A percentile compares a stretch with the other conserved stretches of the same genome.
Evolutionary conservation across 768 basidiomycete species (phyloP).

Genomic region (Paxillus ammoniavirescens): DNA sequence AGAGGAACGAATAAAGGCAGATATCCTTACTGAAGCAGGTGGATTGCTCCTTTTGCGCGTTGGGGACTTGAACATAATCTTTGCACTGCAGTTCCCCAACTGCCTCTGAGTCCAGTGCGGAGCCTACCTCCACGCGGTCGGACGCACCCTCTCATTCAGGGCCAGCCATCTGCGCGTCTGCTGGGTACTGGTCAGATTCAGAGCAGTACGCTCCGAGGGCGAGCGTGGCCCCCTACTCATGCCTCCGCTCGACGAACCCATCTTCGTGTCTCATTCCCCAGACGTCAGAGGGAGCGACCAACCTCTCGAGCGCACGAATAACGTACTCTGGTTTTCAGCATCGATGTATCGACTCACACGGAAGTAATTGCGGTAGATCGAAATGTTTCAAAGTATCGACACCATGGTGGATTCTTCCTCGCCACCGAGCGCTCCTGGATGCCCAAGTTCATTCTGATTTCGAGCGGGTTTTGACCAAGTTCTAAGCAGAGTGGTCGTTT

Average conservation of each 20-base stretch:
- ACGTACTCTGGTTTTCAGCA: slow-evolving; percentile 33
- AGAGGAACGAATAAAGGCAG: slow-evolving; percentile 9
- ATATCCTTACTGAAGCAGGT: slow-evolving; percentile 14
- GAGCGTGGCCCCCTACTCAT: slow-evolving; percentile 19
- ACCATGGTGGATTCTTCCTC: slow-evolving; percentile 50
- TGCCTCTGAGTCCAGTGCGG: slow-evolving; percentile 9
- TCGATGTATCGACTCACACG: slow-evolving; percentile 43
- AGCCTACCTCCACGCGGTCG: slow-evolving; percentile 9
- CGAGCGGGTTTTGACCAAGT: slow-evolving; percentile 44
- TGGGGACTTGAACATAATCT: neutral
- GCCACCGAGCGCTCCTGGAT: slow-evolving; percentile 50
- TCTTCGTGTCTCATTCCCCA: slow-evolving; percentile 20
- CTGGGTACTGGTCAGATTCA: slow-evolving; percentile 25
- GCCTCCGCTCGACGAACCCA: slow-evolving; percentile 4
- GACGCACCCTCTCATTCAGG: slow-evolving; percentile 1
- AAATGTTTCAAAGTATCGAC: slow-evolving; percentile 31
- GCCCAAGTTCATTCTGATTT: slow-evolving; percentile 42
- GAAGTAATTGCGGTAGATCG: slow-evolving; percentile 36
- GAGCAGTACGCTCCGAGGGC: slow-evolving; percentile 17
- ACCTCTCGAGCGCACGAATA: slow-evolving; percentile 1
- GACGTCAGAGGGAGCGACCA: slow-evolving; percentile 7
- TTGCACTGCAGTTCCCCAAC: slow-evolving; percentile 5
- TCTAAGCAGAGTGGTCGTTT: slow-evolving; percentile 65
- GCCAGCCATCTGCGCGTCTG: slow-evolving; percentile 7
- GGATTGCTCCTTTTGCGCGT: neutral